phyloP scores from a whole-genome alignment of 2,329 filamentous ascomycete species.

The Fusarium pininemorale region DNA sequence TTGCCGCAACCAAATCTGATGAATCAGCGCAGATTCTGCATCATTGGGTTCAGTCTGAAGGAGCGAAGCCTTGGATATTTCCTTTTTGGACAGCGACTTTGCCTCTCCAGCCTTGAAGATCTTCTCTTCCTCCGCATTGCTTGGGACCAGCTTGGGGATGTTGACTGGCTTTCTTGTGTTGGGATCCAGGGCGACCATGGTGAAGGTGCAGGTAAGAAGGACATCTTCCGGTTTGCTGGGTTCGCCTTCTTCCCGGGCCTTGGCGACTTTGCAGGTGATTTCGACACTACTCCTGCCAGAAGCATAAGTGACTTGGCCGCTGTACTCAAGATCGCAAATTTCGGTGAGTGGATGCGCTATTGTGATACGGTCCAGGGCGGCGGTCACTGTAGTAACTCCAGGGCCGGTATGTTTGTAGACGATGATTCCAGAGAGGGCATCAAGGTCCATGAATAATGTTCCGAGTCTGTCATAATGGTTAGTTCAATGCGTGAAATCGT shows the following conservation, averaged over 20 bases:
- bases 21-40: slow-evolving; percentile 42
- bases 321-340: slow-evolving; percentile 81
- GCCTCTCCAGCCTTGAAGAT: slow-evolving; percentile 41
- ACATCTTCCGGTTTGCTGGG: slow-evolving; percentile 55
- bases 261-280: slow-evolving; percentile 77
- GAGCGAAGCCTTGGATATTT: slow-evolving; percentile 35
- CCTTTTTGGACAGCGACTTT: slow-evolving; percentile 41
- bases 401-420: slow-evolving; percentile 74
- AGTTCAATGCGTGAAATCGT: neutral
- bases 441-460: slow-evolving; percentile 81
- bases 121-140: slow-evolving; percentile 42
- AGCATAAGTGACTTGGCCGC: slow-evolving; percentile 70
- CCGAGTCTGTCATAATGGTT: slow-evolving; percentile 58
- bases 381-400: slow-evolving; percentile 60
- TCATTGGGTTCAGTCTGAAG: slow-evolving; percentile 43
- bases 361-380: slow-evolving; percentile 60
- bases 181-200: slow-evolving; percentile 45
- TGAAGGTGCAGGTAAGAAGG: slow-evolving; percentile 53
- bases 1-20: slow-evolving; percentile 44
- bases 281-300: slow-evolving; percentile 78
- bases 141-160: slow-evolving; percentile 37
- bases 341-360: slow-evolving; percentile 77
- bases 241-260: slow-evolving; percentile 68
- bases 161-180: slow-evolving; percentile 42
- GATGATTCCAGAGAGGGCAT: slow-evolving; percentile 79